phyloP scores from a whole-genome alignment of 2,329 filamentous ascomycete species.

The Biscogniauxia mediterranea region DNA sequence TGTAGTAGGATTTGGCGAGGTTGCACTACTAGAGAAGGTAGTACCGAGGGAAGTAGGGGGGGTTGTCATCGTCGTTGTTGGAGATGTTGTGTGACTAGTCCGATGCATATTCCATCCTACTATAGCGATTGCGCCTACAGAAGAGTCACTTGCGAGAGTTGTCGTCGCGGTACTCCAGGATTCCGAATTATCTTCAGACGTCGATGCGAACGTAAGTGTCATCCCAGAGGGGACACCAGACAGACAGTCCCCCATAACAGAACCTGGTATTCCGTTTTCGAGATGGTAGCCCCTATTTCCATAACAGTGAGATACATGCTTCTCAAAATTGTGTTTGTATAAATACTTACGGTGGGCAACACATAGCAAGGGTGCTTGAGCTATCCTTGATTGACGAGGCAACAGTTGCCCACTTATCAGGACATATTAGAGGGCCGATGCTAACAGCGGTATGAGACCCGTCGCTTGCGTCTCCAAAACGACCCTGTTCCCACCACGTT shows the following conservation, averaged over 20 bases:
- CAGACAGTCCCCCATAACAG: conserved; percentile 14
- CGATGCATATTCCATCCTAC: conserved; percentile 20
- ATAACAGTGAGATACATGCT: conserved; percentile 3
- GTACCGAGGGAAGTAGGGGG: neutral
- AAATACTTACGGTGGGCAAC: conserved; percentile 19
- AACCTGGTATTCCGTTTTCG: conserved; percentile 10
- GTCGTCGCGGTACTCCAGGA: conserved; percentile 14
- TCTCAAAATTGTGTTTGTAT: neutral
- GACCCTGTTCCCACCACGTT: conserved; percentile 22
- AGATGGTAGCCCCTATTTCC: conserved; percentile 12
- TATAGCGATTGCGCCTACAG: conserved; percentile 15
- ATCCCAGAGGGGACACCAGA: conserved; percentile 12
- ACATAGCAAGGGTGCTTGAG: conserved; percentile 18
- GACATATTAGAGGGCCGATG: conserved; percentile 17
- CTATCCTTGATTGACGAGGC: conserved; percentile 8
- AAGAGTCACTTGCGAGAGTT: conserved; percentile 8
- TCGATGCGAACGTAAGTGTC: conserved; percentile 15
- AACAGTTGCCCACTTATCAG: conserved; percentile 16
- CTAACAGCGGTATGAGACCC: conserved; percentile 17
- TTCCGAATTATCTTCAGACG: conserved; percentile 2
- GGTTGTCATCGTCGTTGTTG: neutral
- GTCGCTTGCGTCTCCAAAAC: conserved; percentile 7
- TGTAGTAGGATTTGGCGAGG: neutral
- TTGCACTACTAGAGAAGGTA: neutral
- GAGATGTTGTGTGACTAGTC: neutral